Evolutionary conservation across 1,284 basidiomycete species (phyloP).

Genomic region (Cystobasidiaceae sp.): DNA sequence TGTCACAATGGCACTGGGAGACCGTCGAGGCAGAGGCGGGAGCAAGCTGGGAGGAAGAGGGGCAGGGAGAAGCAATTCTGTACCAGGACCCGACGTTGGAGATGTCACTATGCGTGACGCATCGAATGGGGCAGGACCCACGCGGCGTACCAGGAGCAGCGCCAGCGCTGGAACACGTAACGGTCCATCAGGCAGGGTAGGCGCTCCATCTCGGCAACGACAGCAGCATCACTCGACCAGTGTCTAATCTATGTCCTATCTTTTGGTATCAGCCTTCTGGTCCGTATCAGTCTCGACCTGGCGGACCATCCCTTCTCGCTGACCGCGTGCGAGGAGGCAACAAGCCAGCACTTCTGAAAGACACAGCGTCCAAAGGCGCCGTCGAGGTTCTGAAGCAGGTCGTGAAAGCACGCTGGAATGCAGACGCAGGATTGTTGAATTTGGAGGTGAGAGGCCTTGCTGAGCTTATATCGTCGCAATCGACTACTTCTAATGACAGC

Average conservation of each 20-base stretch:
- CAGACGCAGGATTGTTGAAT: constrained; percentile 65
- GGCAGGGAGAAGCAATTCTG: neutral
- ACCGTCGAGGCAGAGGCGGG: constrained; percentile 4
- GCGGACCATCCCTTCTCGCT: neutral
- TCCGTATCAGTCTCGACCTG: constrained; percentile 4
- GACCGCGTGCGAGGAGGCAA: constrained; percentile 9
- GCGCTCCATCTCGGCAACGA: neutral
- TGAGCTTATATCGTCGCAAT: neutral
- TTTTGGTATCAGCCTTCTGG: neutral
- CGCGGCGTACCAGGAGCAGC: constrained; percentile 8
- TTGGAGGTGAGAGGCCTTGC: constrained; percentile 54
- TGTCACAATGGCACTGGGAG: constrained; percentile 17
- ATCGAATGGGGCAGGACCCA: neutral
- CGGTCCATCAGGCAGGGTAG: neutral
- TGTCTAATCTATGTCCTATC: too few species aligned
- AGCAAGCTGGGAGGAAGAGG: constrained; percentile 1
- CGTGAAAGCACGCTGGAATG: constrained; percentile 63
- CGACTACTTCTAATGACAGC: too few species aligned
- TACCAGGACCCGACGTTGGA: neutral
- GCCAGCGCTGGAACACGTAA: neutral
- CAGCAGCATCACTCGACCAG: too few species aligned
- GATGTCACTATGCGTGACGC: constrained; percentile 11
- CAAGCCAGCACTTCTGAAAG: constrained; percentile 22
- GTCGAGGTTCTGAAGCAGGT: constrained; percentile 65
- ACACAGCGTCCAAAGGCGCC: constrained; percentile 27